Evolutionary conservation across 306 rosid species (phyloP).

Genomic region (Glycine soja): DNA sequence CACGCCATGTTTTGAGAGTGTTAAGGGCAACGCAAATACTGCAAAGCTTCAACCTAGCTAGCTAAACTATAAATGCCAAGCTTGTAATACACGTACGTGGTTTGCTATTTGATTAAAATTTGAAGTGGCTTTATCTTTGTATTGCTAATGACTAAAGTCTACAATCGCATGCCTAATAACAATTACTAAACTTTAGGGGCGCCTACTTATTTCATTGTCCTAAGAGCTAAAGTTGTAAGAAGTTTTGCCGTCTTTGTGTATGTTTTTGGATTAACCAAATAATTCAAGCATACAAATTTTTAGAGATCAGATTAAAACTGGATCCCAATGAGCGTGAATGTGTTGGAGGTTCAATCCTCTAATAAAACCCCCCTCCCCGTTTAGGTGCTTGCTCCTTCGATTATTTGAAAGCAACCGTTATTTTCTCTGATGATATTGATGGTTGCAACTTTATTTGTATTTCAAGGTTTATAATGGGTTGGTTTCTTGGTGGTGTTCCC

Average conservation of each 20-base stretch:
- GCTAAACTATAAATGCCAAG: too few relatives aligned
- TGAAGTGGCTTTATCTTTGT: too few relatives aligned
- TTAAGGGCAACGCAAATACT: too few relatives aligned
- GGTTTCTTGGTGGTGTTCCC: slow-evolving; percentile 80
- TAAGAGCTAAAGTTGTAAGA: neutral
- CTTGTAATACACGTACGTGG: neutral
- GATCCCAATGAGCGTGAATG: neutral
- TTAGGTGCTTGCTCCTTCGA: neutral
- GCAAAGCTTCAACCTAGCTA: too few relatives aligned
- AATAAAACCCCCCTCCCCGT: neutral
- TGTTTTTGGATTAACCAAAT: neutral
- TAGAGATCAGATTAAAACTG: neutral
- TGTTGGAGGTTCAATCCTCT: neutral
- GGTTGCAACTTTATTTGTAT: neutral
- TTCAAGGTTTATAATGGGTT: slow-evolving; percentile 79
- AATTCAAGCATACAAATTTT: neutral
- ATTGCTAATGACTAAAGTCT: neutral
- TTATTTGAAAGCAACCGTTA: neutral
- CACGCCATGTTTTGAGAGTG: too few relatives aligned
- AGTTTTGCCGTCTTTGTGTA: neutral
- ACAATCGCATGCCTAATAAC: neutral
- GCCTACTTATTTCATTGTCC: too few relatives aligned
- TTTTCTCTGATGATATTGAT: slow-evolving; percentile 2
- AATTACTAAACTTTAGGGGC: neutral
- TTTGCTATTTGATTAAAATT: neutral